phyloP scores from a whole-genome alignment of 116 monocot genomes.

The Trichopus zeylanicus region DNA sequence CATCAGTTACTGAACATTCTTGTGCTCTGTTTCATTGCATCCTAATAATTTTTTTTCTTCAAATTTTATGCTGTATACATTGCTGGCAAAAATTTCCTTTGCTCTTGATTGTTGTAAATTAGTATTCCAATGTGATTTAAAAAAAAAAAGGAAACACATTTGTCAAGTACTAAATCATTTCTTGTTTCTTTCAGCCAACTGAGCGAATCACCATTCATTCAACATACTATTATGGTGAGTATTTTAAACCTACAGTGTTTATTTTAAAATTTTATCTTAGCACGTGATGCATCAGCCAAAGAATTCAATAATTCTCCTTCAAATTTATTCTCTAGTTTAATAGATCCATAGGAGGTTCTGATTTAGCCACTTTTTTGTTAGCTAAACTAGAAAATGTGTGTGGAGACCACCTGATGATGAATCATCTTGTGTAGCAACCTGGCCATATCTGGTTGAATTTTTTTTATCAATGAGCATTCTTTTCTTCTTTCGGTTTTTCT shows the following conservation, averaged over 20 bases:
- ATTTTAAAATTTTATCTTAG: too few relatives aligned
- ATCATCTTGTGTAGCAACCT: background rate
- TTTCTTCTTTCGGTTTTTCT: background rate
- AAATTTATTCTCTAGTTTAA: background rate
- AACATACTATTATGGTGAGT: slow-evolving; percentile 89
- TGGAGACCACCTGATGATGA: background rate
- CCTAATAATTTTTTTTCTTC: background rate
- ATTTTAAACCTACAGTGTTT: background rate
- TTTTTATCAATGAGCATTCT: background rate
- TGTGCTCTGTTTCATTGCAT: background rate
- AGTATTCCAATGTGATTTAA: background rate
- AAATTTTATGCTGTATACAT: too few relatives aligned
- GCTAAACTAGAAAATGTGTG: background rate
- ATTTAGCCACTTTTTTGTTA: background rate
- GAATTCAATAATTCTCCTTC: background rate
- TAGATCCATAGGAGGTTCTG: background rate
- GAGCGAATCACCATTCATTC: slow-evolving; percentile 82
- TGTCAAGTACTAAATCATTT: too few relatives aligned
- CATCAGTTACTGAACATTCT: background rate
- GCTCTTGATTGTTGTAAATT: too few relatives aligned
- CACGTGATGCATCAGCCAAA: background rate
- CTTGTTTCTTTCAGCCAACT: slow-evolving; percentile 57
- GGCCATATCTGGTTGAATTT: background rate
- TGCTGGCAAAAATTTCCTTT: too few relatives aligned
- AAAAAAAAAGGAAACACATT: too few relatives aligned